phyloP scores from a whole-genome alignment of 495 filamentous ascomycete species.

The Entonaema liquescens region DNA sequence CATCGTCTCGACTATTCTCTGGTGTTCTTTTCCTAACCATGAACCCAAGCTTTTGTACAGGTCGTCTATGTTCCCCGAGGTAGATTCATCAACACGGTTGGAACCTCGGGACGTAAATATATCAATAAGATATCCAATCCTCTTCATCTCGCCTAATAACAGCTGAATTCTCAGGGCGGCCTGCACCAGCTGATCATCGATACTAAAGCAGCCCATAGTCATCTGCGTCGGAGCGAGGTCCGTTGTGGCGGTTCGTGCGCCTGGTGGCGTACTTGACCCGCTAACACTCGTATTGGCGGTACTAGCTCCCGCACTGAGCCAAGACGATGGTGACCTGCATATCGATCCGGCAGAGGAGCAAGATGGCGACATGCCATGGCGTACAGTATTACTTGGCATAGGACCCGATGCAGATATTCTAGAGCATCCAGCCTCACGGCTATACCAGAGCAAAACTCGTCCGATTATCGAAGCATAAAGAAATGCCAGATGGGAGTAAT shows the following conservation, averaged over 20 bases:
- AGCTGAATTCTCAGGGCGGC: conserved; percentile 1
- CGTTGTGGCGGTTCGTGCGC: not conserved
- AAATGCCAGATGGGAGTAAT: conserved; percentile 1
- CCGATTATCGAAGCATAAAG: conserved; percentile 2
- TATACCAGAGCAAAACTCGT: not conserved
- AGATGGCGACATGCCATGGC: not conserved
- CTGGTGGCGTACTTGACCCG: not conserved
- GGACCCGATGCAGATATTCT: not conserved
- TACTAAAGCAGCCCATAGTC: conserved; percentile 1
- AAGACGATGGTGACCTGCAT: conserved; percentile 2
- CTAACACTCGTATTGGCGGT: not conserved
- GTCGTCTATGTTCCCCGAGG: not conserved
- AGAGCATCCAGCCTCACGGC: not conserved
- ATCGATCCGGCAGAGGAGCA: not conserved
- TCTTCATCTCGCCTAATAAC: conserved; percentile 4
- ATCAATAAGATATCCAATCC: not conserved
- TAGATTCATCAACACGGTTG: not conserved
- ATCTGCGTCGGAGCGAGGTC: conserved; percentile 1
- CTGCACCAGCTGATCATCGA: not conserved
- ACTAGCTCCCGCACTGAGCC: not conserved
- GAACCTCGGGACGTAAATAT: not conserved
- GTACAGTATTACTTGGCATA: not conserved
- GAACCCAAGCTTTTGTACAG: not conserved
- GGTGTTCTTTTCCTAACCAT: not conserved
- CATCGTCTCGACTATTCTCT: not conserved